Base-by-base conservation (phyloP, 495 filamentous ascomycete species). In the Massariosphaeria phaeospora region DNA sequence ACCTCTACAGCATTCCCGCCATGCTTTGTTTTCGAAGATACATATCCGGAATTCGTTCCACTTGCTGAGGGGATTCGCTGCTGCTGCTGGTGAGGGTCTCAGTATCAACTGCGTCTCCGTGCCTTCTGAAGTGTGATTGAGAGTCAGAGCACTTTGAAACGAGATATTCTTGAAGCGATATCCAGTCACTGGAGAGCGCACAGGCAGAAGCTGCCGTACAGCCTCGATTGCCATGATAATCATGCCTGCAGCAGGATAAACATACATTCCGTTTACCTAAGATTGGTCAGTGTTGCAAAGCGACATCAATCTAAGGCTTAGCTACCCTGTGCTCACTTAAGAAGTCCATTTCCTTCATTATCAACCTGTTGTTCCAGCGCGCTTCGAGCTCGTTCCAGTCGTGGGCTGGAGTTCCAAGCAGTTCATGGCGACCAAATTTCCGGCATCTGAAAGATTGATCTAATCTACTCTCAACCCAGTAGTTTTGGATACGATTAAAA, bases 191-290 rank as follows among this genome's bases (percentile, higher is more conserved):
- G 1, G 7, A 13, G 26, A 26, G 15, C 31, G 24, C 11, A 6
- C 9, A 12, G 35, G 27, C 3, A 26, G 24, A 1, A 45, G 20
- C 39, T 52, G 49, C 15, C 33, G 25, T 11, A 39, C 49, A 12
- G 49, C 49, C 35, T 63, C 59, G 15, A 58, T 48, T 1, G 55
- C 54, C 54, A 63, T 63, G 21, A 51, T 36, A 7, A 63, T 15
- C 38, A 51, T 51, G 4, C 48, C 59, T 25, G 55, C 59, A 18
- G 18, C 59, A 9, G 59, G 59, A 31, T 46, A 59, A n/a, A 63
- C n/a, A 13, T 38, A 33, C 13, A 18, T 3, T 10, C 55, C 45
- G 27, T 52, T 47, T 13, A 7, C 38, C 34, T 11, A 13, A 42
- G 17, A 7, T 42, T 21, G 12, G 39, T 33, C n/a, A 42, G 7